Percentiles rank a stretch among this genome's conserved stretches.
phyloP scores from a whole-genome alignment of 208 protist genomes.

The Pavlovales sp. region DNA sequence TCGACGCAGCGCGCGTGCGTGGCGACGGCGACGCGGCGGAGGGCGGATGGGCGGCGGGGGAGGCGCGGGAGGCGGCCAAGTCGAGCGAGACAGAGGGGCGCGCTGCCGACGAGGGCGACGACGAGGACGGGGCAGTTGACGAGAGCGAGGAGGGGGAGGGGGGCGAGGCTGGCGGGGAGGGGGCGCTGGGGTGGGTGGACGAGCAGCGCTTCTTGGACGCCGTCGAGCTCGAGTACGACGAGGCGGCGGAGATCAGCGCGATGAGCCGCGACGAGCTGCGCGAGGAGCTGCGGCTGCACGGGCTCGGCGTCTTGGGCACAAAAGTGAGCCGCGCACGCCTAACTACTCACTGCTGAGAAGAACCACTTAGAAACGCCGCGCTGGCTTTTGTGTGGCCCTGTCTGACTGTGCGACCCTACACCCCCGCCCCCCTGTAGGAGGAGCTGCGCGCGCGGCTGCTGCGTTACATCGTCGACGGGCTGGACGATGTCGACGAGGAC shows the following conservation, averaged over 20 bases:
- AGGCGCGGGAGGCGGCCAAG: no score
- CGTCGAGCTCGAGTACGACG: neutral
- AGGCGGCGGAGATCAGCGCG: neutral
- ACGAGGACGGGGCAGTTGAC: neutral
- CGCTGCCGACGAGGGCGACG: neutral
- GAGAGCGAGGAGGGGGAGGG: neutral
- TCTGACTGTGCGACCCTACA: neutral
- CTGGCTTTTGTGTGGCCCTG: neutral
- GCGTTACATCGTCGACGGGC: neutral
- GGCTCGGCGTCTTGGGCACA: neutral
- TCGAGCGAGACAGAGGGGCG: no score
- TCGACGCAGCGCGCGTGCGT: no score
- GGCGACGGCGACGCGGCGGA: no score
- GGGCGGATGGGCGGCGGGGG: no score
- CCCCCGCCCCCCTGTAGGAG: neutral
- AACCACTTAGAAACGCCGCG: no score
- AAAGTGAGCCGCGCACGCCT: neutral
- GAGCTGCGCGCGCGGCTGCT: neutral
- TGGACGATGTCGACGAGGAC: neutral
- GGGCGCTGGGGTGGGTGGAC: no score
- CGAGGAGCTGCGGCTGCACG: conserved; percentile 7
- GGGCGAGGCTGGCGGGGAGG: neutral
- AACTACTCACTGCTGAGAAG: no score
- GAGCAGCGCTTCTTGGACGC: neutral
- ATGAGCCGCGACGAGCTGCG: neutral